Conservation (phyloP, 192 early-diverging fungal genomes). For the Coemansia brasiliensis region DNA sequence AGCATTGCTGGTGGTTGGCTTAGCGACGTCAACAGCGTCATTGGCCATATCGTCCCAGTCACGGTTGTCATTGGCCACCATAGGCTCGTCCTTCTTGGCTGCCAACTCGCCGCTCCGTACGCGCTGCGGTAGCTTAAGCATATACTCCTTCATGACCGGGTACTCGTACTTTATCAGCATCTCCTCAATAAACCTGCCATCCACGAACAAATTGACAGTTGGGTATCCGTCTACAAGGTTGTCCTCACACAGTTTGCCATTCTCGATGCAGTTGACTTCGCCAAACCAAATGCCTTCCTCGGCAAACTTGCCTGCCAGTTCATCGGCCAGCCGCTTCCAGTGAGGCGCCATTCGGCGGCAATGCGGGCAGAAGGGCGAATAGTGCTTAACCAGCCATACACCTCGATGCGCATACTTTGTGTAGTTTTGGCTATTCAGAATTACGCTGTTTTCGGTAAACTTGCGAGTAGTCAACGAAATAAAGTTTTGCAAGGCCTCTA, state of each 20-base stretch:
- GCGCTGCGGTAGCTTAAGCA: slow-evolving; percentile 28
- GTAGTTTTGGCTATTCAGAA: slow-evolving; percentile 53
- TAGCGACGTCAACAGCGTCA: slow-evolving; percentile 10
- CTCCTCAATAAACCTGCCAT: slow-evolving; percentile 41
- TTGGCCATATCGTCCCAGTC: slow-evolving; percentile 36
- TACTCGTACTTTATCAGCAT: slow-evolving; percentile 36
- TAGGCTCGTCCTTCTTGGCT: slow-evolving; percentile 21
- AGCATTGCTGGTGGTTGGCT: slow-evolving; percentile 4
- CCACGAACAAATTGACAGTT: slow-evolving; percentile 59
- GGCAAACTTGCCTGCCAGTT: slow-evolving; percentile 32
- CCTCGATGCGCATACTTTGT: slow-evolving; percentile 56
- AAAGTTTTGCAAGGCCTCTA: slow-evolving; percentile 20
- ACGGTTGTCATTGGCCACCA: slow-evolving; percentile 41
- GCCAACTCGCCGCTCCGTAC: slow-evolving; percentile 27
- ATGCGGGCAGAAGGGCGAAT: slow-evolving; percentile 85
- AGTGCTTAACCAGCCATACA: slow-evolving; percentile 85
- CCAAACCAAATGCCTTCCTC: slow-evolving; percentile 61
- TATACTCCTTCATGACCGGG: slow-evolving; percentile 46
- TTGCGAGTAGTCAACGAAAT: neutral
- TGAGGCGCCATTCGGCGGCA: slow-evolving; percentile 79
- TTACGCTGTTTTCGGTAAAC: slow-evolving; percentile 49
- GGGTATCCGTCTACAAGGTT: slow-evolving; percentile 63
- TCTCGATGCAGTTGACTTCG: slow-evolving; percentile 66
- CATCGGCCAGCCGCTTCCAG: slow-evolving; percentile 69
- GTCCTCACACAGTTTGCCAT: slow-evolving; percentile 64